Base-by-base conservation (phyloP, 148 eudicot species). In the Diospyros kaki region DNA sequence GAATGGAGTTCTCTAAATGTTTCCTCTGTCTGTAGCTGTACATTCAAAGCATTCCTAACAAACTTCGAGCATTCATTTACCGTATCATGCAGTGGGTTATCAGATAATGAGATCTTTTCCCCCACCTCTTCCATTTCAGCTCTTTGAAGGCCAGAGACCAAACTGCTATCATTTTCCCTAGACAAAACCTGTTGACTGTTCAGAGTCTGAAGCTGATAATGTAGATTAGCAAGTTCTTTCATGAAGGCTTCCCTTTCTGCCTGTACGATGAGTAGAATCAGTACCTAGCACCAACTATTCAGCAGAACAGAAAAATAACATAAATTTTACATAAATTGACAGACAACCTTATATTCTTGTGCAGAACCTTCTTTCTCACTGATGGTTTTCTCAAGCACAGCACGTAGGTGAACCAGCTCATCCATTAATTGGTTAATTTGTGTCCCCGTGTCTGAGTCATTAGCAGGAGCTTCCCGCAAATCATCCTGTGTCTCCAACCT, bases 21-120 rank as follows among this genome's bases (percentile, higher is more conserved):
- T 50, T 53, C 80, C 81, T 82, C 84, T 64, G 72, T 77, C 66
- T 70, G 82, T 44, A 56, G 66, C 59, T 65, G 75, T 9, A 79
- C 76, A 53, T 87, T 85, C 77, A 75, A 38, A 62, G 86, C 80
- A 82, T 64, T 78, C 74, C 72, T 80, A 71, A 91, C 76, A 78
- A 85, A 81, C 81, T 79, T 73, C 68, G 85, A 83, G 83, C 97
- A 93, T 74, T 93, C 93, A 78, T 80, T 87, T 70, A 91, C 81
- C 85, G 85, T 80, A 67, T 90, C 89, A 77, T 82, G 90, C 75
- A 93, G 65, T 58, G 83, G 82, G 42, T 69, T 70, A 41, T 74
- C 77, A 43, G 80, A 76, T 1, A 18, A 54, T 38, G 69, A 67
- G 41, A 64, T 60, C 63, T 65, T 78, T 42, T 78, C 73, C 61